phyloP scores from a whole-genome alignment of 2,329 filamentous ascomycete genomes.

The Fusarium kyushuense region DNA sequence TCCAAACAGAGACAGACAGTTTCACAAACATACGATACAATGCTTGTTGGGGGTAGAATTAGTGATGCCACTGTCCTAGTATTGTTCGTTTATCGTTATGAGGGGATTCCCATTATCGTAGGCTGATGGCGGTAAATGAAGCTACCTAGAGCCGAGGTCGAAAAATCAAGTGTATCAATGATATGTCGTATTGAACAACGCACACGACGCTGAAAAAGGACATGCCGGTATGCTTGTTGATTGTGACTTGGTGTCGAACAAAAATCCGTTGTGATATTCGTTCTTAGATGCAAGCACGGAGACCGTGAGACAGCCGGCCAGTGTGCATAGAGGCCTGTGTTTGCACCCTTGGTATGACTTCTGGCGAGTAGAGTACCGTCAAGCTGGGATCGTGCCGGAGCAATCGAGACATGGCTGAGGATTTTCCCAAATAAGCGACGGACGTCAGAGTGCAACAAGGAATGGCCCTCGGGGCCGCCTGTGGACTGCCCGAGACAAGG shows the following conservation, averaged over 20 bases:
- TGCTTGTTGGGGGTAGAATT: background rate
- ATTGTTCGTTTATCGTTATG: background rate
- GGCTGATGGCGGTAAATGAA: too few species aligned
- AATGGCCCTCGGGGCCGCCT: slow-evolving; percentile 20
- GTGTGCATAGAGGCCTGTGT: slow-evolving; percentile 13
- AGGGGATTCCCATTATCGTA: background rate
- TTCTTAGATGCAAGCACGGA: slow-evolving; percentile 21
- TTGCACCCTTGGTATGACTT: background rate
- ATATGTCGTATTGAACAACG: slow-evolving; percentile 18
- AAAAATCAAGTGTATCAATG: slow-evolving; percentile 6
- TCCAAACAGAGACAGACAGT: background rate
- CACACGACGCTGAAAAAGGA: too few species aligned
- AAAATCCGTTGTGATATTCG: background rate
- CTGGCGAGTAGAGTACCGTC: slow-evolving; percentile 24
- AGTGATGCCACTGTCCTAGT: background rate
- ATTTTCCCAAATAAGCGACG: slow-evolving; percentile 42
- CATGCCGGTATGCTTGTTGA: background rate
- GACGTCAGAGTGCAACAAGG: slow-evolving; percentile 28
- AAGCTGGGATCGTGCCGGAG: slow-evolving; percentile 20
- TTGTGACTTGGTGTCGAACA: background rate
- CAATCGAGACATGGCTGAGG: slow-evolving; percentile 40
- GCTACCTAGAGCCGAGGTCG: background rate
- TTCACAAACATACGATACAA: background rate
- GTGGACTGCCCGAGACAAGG: slow-evolving; percentile 33
- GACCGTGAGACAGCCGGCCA: slow-evolving; percentile 28